Conservation (phyloP, 2,329 filamentous ascomycete genomes). For the Metarhizium anisopliae region DNA sequence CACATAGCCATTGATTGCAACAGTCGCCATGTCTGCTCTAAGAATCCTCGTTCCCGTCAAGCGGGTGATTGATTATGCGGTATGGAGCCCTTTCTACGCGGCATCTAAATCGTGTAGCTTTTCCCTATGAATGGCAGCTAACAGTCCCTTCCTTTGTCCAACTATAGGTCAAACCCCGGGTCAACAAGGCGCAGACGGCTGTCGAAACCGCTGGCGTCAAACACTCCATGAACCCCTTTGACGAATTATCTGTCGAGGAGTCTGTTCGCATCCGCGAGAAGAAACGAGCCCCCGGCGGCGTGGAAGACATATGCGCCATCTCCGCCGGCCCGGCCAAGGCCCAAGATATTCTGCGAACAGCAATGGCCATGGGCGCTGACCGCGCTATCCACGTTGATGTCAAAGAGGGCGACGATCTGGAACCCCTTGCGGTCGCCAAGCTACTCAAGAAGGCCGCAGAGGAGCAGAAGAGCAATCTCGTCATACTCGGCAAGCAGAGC, state of each 20-base stretch:
- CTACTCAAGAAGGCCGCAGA: constrained; percentile 71
- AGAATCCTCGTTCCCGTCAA: constrained; percentile 75
- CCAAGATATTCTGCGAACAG: constrained; percentile 81
- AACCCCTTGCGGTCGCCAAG: constrained; percentile 90
- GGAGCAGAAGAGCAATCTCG: constrained; percentile 80
- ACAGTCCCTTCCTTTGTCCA: constrained; percentile 1
- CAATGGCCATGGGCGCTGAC: constrained; percentile 98
- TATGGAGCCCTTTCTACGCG: constrained; percentile 29
- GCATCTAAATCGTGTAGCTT: not conserved
- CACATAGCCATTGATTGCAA: constrained; percentile 2
- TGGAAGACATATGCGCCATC: constrained; percentile 87
- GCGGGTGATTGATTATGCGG: constrained; percentile 80
- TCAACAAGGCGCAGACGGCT: constrained; percentile 68
- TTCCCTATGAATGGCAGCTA: not conserved
- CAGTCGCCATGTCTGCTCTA: constrained; percentile 48
- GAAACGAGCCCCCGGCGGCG: constrained; percentile 60
- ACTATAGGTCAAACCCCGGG: constrained; percentile 56
- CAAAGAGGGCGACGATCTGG: constrained; percentile 65
- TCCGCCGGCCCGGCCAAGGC: constrained; percentile 83
- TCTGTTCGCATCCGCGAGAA: constrained; percentile 89
- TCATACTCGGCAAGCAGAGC: constrained; percentile 93
- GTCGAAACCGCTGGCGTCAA: constrained; percentile 91
- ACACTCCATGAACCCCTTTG: constrained; percentile 98
- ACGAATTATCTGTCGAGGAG: constrained; percentile 96
- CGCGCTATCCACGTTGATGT: constrained; percentile 80